phyloP scores from a whole-genome alignment of 768 basidiomycete species.

The Pleurotus djamor region DNA sequence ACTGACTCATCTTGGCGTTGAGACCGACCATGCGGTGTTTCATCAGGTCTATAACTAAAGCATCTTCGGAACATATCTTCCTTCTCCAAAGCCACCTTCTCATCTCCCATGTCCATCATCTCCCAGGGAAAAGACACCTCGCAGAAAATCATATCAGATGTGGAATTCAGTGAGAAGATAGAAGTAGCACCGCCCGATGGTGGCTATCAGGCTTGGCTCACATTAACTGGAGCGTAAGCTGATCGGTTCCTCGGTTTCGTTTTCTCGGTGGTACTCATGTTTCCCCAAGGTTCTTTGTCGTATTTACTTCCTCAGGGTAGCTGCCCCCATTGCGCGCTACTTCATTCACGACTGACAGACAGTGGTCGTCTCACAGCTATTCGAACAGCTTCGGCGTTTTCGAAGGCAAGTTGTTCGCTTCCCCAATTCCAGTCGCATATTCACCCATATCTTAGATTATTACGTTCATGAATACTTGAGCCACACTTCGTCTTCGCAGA shows the following conservation, averaged over 20 bases:
- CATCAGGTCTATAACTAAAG: no score
- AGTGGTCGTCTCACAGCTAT: slow-evolving; percentile 14
- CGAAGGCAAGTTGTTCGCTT: slow-evolving; percentile 1
- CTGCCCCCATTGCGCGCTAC: neutral
- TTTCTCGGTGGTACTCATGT: neutral
- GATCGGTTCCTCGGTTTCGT: neutral
- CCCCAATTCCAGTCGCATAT: neutral
- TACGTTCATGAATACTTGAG: slow-evolving; percentile 20
- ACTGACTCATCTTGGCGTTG: no score
- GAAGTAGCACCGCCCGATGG: slow-evolving; percentile 14
- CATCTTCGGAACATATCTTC: no score
- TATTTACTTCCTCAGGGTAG: slow-evolving; percentile 23
- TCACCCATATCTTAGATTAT: slow-evolving; percentile 10
- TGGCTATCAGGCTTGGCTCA: slow-evolving; percentile 19
- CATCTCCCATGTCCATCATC: no score
- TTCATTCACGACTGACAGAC: neutral
- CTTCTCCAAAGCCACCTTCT: no score
- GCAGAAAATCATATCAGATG: no score
- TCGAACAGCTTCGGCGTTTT: slow-evolving; percentile 22
- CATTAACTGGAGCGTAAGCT: slow-evolving; percentile 21
- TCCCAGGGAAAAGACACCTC: no score
- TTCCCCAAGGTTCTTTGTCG: slow-evolving; percentile 15
- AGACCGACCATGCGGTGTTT: no score
- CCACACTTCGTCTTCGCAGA: slow-evolving; percentile 17
- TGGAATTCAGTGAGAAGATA: no score